Evolutionary conservation across 1,284 basidiomycete species (phyloP).

Genomic region (Boletellus deceptivus): DNA sequence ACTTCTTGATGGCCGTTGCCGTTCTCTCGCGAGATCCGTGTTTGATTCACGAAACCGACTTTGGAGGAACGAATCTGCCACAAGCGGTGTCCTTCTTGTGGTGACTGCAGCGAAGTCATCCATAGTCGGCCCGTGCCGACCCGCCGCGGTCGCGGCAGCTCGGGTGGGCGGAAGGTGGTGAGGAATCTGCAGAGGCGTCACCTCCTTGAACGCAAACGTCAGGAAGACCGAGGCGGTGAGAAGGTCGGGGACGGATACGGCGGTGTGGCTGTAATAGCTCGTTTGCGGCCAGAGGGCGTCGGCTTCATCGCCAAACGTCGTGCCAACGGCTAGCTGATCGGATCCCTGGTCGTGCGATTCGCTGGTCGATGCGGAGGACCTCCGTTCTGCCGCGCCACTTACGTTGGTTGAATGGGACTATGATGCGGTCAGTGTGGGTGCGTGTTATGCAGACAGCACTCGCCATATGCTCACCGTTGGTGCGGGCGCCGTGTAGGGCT

Average conservation of each 20-base stretch:
- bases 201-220: conserved; percentile 49
- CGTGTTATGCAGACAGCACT: not conserved
- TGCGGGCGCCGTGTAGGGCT: conserved; percentile 33
- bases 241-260: conserved; percentile 36
- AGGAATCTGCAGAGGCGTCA: conserved; percentile 41
- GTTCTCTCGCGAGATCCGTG: conserved; percentile 34
- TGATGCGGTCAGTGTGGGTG: conserved; percentile 18
- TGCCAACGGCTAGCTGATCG: conserved; percentile 7
- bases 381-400: conserved; percentile 24
- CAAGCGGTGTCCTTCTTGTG: conserved; percentile 40
- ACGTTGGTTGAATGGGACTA: conserved; percentile 28
- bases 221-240: conserved; percentile 47
- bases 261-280: conserved; percentile 23
- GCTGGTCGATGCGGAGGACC: conserved; percentile 20
- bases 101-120: conserved; percentile 44
- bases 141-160: conserved; percentile 39
- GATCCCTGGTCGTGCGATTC: conserved; percentile 24
- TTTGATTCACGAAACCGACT: conserved; percentile 31
- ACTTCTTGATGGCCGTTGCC: conserved; percentile 36
- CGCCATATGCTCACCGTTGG: conserved; percentile 31
- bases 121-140: conserved; percentile 48
- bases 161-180: conserved; percentile 49
- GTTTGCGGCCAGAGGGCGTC: conserved; percentile 11
- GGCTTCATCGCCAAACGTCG: conserved; percentile 10
- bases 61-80: conserved; percentile 39